Evolutionary conservation across 495 filamentous ascomycete species (phyloP), one percentile per base, ranked within the genome.

Genomic region (Penicillium salamii): DNA sequence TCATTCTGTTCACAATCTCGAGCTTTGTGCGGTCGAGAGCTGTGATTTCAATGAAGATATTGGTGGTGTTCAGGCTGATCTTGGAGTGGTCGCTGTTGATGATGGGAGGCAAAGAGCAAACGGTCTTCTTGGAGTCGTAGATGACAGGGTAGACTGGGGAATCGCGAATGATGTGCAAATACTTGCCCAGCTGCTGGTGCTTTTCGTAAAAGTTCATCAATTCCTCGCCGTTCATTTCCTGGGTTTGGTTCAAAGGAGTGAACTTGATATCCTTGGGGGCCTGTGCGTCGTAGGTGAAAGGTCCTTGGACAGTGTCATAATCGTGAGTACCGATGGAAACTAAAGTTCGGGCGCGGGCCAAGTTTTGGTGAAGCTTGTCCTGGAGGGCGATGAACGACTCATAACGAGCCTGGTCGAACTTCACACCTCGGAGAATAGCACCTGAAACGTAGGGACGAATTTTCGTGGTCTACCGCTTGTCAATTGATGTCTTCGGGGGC

Each of bases 11-110:
- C 42, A 97, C 91, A 59, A 97, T 89, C 58, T 97, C 92, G 13
- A 96, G 81, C 74, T 99, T 99, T 7, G 93, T 99, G 67, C 86
- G 84, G 71, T 99, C 93, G 17, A 90, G 88, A n/a, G 90, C 93
- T 17, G 93, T 99, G 57, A 95, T 88, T 64, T 99, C 93, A 65
- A 99, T 92, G 74, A 97, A 90, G 62, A 97, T 78, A 67, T 97
- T 97, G 57, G 76, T 88, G 39, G 91, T 97, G 58, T 90, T 74
- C 32, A 96, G 72, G 1, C 80, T 89, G 62, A 99, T 97, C 74
- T 97, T 99, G 46, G 91, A 96, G 70, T 89, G 90, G 60, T 99
- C 81, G 52, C 90, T 83, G 71, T 99, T 99, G 78, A 99, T 99
- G 63, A 97, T 96, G 15, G 93, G 93, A 0, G 93, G 93, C 45